Base-by-base conservation (phyloP, 1,139 yeast species). In the Meyerozyma athensensis region DNA sequence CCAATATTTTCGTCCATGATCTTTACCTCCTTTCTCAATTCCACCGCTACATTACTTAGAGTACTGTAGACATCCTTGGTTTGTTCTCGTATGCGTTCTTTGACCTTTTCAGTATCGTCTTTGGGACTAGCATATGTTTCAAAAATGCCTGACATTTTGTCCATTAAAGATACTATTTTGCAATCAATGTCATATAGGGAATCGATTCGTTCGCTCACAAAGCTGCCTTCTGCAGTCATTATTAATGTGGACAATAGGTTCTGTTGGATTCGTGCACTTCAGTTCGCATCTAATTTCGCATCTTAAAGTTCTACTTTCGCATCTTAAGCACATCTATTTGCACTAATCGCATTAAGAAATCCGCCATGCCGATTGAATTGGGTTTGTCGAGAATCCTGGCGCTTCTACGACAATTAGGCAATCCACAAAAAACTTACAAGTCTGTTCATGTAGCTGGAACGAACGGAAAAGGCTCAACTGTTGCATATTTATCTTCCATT, bases 391-490 rank as follows among this genome's bases (percentile, higher is more conserved):
- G 96, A 38, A 72, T 86, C 0, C 37, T 67, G 0, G 58, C 58
- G 36, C 72, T 87, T n/a, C 69, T 86, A n/a, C 48, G 56, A 4
- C 61, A 65, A 35, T 59, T 87, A 23, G 87, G 87, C 0, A 74
- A 77, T 49, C 96, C 96, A 0, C 95, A 86, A 34, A 48, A 45
- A 22, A 44, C 60, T 2, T 77, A 77, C 55, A 75, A 77, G 44
- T 77, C 89, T 1, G 63, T 90, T 5, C 97, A 90, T 54, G 72
- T 90, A 8, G 96, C 96, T 0, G 97, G 97, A 0, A 90, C 97
- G 4, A 90, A 90, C 54, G 97, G 97, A 0, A 90, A 90, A 53
- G 97, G 97, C 0, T 86, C 96, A 0, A 86, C 89, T 0, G 78
- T 94, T 42, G 80, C 96, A 0, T 87, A 86, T 53, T 46, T 89